phyloP scores from a whole-genome alignment of 805 yeast genomes.

The Metschnikowia arizonensis region DNA sequence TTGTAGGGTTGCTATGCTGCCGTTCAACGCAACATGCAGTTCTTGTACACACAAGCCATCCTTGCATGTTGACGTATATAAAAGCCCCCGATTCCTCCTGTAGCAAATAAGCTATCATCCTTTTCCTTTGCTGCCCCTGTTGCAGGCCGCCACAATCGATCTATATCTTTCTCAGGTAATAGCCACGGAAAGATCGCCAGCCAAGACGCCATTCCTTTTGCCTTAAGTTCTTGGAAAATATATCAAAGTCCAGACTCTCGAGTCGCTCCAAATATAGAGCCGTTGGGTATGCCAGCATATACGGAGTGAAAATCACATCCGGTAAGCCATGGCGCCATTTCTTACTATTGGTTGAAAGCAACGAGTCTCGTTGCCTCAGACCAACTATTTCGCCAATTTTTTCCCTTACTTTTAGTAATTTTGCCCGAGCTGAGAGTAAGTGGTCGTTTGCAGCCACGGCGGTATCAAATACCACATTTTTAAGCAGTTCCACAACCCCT shows the following conservation, averaged over 20 bases:
- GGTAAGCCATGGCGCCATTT: conserved; percentile 49
- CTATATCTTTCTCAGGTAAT: conserved; percentile 29
- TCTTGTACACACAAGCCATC: too few species aligned
- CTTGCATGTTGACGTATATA: too few species aligned
- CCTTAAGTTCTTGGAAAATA: conserved; percentile 42
- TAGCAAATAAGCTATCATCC: too few species aligned
- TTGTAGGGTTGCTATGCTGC: too few species aligned
- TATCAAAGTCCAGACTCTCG: conserved; percentile 62
- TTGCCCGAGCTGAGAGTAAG: conserved; percentile 60
- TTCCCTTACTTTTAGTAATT: conserved; percentile 38
- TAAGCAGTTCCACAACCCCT: conserved; percentile 36
- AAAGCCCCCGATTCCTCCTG: too few species aligned
- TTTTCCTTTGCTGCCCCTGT: too few species aligned
- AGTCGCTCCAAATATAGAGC: conserved; percentile 56
- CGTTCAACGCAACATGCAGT: too few species aligned
- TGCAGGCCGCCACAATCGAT: too few species aligned
- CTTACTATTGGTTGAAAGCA: conserved; percentile 23
- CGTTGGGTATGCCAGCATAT: conserved; percentile 64
- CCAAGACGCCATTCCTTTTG: conserved; percentile 64
- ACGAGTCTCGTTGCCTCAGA: conserved; percentile 21
- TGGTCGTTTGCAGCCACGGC: conserved; percentile 81
- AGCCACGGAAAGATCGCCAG: conserved; percentile 52
- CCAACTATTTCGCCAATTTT: conserved; percentile 33
- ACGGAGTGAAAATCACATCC: conserved; percentile 64
- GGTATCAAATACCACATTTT: conserved; percentile 61